Percentiles rank a stretch among this genome's conserved stretches.
phyloP scores from a whole-genome alignment of 768 basidiomycete genomes.

The Tulasnella sp. region DNA sequence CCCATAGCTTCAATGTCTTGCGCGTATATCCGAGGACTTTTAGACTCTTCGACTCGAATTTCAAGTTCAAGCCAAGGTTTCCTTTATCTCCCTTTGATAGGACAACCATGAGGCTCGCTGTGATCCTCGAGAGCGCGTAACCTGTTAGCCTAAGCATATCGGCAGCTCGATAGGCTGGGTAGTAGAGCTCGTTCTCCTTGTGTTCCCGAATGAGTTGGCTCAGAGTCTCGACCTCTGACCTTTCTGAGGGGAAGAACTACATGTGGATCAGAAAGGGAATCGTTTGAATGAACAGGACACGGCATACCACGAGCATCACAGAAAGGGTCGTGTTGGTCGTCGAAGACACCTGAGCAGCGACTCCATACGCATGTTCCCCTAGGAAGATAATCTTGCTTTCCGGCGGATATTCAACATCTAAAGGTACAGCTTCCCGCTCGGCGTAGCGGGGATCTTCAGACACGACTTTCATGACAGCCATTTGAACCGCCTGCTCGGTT shows the following conservation, averaged over 20 bases:
- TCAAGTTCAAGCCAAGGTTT: slow-evolving; percentile 87
- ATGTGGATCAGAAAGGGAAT: not conserved
- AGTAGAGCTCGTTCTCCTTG: slow-evolving; percentile 45
- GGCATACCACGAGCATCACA: slow-evolving; percentile 67
- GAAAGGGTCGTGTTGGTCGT: slow-evolving; percentile 61
- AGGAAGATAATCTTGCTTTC: slow-evolving; percentile 92
- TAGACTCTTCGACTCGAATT: slow-evolving; percentile 86
- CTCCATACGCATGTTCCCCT: slow-evolving; percentile 90
- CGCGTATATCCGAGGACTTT: slow-evolving; percentile 90
- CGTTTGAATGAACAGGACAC: not conserved
- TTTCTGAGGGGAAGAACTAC: slow-evolving; percentile 82
- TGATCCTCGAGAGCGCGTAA: slow-evolving; percentile 77
- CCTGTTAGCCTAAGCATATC: slow-evolving; percentile 61
- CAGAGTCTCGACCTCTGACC: slow-evolving; percentile 65
- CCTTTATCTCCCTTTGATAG: slow-evolving; percentile 62
- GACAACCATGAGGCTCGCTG: slow-evolving; percentile 85
- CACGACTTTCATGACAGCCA: slow-evolving; percentile 63
- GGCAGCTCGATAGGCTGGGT: slow-evolving; percentile 66
- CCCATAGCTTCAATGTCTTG: slow-evolving; percentile 78
- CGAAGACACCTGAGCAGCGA: slow-evolving; percentile 74
- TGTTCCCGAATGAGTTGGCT: slow-evolving; percentile 42
- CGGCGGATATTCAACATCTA: slow-evolving; percentile 80
- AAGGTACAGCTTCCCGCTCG: slow-evolving; percentile 68
- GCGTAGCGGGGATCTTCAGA: slow-evolving; percentile 83
- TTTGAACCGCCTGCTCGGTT: slow-evolving; percentile 74